Conservation (phyloP, 2,329 filamentous ascomycete genomes). For the Thermomyces lanuginosus region DNA sequence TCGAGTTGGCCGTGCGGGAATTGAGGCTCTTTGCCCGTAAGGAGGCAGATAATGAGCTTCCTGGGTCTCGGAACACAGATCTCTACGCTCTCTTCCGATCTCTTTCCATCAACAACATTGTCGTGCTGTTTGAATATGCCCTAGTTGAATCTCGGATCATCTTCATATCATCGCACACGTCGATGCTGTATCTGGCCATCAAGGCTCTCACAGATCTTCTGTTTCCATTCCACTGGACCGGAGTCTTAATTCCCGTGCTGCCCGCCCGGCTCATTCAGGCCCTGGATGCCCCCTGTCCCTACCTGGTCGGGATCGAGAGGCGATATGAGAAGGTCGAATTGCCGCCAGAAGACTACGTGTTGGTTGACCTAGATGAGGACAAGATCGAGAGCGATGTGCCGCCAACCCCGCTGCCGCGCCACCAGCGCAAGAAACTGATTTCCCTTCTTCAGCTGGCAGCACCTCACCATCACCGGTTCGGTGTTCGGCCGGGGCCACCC, state of each 20-base stretch:
- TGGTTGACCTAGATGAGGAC: constrained; percentile 86
- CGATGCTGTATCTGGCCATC: constrained; percentile 88
- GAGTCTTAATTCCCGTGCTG: constrained; percentile 83
- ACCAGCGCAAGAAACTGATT: constrained; percentile 76
- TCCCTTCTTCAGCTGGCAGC: constrained; percentile 79
- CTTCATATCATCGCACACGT: constrained; percentile 83
- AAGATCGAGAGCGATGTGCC: constrained; percentile 69
- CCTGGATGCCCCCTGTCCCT: constrained; percentile 86
- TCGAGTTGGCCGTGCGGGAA: constrained; percentile 79
- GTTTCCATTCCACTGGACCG: constrained; percentile 84
- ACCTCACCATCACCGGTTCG: constrained; percentile 72
- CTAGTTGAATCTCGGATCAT: constrained; percentile 91
- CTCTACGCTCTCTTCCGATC: constrained; percentile 84
- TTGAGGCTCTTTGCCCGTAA: constrained; percentile 82
- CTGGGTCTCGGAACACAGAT: constrained; percentile 78
- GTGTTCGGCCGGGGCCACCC: constrained; percentile 74
- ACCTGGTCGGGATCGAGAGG: constrained; percentile 89
- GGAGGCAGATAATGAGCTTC: constrained; percentile 83
- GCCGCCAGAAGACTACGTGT: constrained; percentile 86
- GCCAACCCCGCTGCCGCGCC: constrained; percentile 66
- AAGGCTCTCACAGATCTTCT: constrained; percentile 71
- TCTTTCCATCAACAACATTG: constrained; percentile 78
- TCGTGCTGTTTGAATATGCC: constrained; percentile 84
- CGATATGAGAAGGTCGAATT: constrained; percentile 51
- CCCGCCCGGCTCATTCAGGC: constrained; percentile 77